Evolutionary conservation across 2,329 filamentous ascomycete species (phyloP).

Genomic region (Kalmusia sp.): DNA sequence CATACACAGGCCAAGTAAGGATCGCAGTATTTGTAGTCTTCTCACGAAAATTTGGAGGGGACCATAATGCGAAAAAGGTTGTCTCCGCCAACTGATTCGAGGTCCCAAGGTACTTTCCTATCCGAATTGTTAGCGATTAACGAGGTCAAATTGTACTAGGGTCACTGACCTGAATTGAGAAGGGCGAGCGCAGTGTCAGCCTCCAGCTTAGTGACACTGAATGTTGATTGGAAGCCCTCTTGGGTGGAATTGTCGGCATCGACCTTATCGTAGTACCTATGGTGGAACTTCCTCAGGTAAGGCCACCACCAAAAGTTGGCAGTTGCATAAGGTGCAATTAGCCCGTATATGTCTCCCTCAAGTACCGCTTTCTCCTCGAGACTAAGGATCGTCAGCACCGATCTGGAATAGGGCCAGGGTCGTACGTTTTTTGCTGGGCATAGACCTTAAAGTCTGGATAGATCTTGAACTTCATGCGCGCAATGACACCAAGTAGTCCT

Average conservation of each 20-base stretch:
- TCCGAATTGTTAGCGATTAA: conserved; percentile 1
- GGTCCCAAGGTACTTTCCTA: conserved; percentile 51
- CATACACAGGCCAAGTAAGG: conserved; percentile 58
- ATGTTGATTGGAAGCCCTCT: conserved; percentile 61
- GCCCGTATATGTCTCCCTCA: conserved; percentile 57
- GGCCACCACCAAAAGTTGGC: conserved; percentile 65
- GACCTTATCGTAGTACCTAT: conserved; percentile 60
- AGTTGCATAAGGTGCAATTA: conserved; percentile 60
- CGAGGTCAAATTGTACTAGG: background rate
- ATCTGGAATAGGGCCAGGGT: background rate
- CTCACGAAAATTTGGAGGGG: conserved; percentile 61
- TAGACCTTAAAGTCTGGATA: conserved; percentile 61
- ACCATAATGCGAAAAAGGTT: conserved; percentile 59
- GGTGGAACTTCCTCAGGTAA: conserved; percentile 59
- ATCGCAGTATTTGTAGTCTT: conserved; percentile 57
- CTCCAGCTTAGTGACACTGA: conserved; percentile 57
- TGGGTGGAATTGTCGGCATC: conserved; percentile 50
- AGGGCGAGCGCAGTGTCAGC: conserved; percentile 51
- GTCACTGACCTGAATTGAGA: conserved; percentile 51
- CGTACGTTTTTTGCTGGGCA: conserved; percentile 58
- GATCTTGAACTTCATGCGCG: conserved; percentile 57
- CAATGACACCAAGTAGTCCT: conserved; percentile 58
- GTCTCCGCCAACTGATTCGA: conserved; percentile 60
- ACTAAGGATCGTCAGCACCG: conserved; percentile 1
- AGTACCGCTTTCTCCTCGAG: conserved; percentile 56